A percentile compares a stretch with the other conserved stretches of the same genome.
phyloP scores from a whole-genome alignment of 108 stramenopile species.

The Fistulifera pelliculosa region DNA sequence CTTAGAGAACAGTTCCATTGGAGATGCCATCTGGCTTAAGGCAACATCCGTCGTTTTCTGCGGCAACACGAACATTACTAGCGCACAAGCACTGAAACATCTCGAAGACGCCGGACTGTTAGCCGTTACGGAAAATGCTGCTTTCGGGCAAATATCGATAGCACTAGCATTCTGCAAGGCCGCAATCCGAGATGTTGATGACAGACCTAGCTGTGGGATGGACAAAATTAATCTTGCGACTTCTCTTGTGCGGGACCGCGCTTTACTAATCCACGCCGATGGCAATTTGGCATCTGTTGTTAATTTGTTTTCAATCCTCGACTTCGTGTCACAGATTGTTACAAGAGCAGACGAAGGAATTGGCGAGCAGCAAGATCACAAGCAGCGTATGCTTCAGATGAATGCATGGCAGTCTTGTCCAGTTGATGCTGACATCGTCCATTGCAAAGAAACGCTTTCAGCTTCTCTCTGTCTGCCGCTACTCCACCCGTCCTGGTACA shows the following conservation, averaged over 20 bases:
- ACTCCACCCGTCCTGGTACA: slow-evolving; percentile 69
- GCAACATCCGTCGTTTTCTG: no score
- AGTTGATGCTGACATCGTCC: no score
- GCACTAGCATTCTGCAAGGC: not conserved
- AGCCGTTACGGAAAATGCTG: no score
- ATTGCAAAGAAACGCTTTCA: not conserved
- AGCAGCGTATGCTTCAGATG: slow-evolving; percentile 22
- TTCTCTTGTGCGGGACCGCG: slow-evolving; percentile 47
- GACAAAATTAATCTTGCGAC: slow-evolving; percentile 17
- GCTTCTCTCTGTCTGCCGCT: slow-evolving; percentile 14
- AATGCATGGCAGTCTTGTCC: slow-evolving; percentile 1
- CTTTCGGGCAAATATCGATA: not conserved
- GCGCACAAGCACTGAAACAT: no score
- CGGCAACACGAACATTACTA: no score
- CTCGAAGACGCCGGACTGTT: no score
- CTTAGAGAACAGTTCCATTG: no score
- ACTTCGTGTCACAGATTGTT: slow-evolving; percentile 45
- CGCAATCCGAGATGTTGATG: not conserved
- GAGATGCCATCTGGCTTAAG: no score
- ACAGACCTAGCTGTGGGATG: not conserved
- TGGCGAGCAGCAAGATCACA: slow-evolving; percentile 54
- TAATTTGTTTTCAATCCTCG: slow-evolving; percentile 35
- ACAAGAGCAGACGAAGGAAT: slow-evolving; percentile 55
- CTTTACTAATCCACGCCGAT: slow-evolving; percentile 27
- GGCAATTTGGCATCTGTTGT: slow-evolving; percentile 23